Base-by-base conservation (phyloP, 2,329 filamentous ascomycete genomes). In the Penicillium sp. region DNA sequence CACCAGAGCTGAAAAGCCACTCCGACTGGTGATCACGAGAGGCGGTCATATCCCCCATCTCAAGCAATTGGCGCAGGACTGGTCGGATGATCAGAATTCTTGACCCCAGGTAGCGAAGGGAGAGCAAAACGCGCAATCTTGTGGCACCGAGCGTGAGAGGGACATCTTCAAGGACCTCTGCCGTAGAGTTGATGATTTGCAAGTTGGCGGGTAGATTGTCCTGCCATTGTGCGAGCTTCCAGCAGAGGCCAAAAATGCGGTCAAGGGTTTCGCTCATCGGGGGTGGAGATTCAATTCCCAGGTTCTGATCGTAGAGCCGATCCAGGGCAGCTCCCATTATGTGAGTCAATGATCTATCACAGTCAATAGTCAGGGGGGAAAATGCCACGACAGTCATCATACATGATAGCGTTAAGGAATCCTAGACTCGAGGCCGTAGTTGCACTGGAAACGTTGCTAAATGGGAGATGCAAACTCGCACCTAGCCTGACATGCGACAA, bases 201-300 rank as follows among this genome's bases (percentile, higher is more conserved):
- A 62, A n/a, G 17, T 21, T 21, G 5, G 55, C 31, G 1, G 62
- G 58, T 7, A 64, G 38, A 30, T 11, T 53, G 35, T 62, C 62
- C 62, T 64, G 62, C 62, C 62, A 64, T 11, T 64, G 55, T 4
- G 59, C 62, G 3, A 64, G 59, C 30, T 64, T 47, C 59, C 59
- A 59, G n/a, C 54, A 53, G 13, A 64, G 50, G n/a, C 48, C 44
- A 23, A 30, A 62, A 19, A 62, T 60, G 13, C 58, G 62, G 13
- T 59, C 31, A 8, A 64, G 50, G 1, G 23, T 48, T 30, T 64
- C 59, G 19, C 59, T 59, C 49, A 49, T 62, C 5, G 50, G 46
- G 41, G 55, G 47, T 31, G 11, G 23, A 38, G 49, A 59, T 11
- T 35, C 46, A 17, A 56, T 46, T 13, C 19, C 41, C 7, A 60